These are phyloP conservation scores for Kandelia obovata DNA, from an alignment of 345 rosid genomes.

Conservation along the genomic window DNA sequence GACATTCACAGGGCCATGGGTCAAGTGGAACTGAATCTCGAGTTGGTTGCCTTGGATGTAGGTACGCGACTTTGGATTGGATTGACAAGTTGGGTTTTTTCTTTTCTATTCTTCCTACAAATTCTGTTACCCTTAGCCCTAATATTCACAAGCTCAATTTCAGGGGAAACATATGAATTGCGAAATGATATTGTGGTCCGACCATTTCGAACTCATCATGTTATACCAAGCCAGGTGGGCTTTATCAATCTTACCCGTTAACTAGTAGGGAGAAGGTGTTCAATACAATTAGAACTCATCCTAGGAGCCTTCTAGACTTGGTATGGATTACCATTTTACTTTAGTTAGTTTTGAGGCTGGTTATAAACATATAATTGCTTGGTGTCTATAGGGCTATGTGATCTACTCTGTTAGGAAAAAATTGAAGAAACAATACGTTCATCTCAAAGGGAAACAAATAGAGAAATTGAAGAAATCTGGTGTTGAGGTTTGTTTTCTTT, in stretches of 20 bases:
- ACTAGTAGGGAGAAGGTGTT: not conserved
- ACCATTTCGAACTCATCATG: constrained; percentile 85
- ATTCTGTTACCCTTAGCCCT: not conserved
- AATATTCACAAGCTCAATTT: constrained; percentile 18
- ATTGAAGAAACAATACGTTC: constrained; percentile 80
- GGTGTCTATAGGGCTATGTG: constrained; percentile 76
- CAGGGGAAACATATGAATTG: constrained; percentile 92
- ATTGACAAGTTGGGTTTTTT: constrained; percentile 6
- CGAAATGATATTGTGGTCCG: constrained; percentile 77
- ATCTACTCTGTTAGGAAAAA: constrained; percentile 80
- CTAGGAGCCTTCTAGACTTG: too few relatives aligned
- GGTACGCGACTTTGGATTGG: constrained; percentile 42
- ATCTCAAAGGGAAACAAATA: constrained; percentile 87
- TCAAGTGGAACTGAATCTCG: constrained; percentile 75
- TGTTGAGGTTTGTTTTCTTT: constrained; percentile 49
- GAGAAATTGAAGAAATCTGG: constrained; percentile 93
- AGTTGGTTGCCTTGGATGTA: constrained; percentile 69
- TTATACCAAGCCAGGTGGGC: constrained; percentile 85
- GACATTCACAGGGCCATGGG: constrained; percentile 78
- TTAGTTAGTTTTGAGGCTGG: too few relatives aligned
- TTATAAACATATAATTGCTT: constrained; percentile 3
- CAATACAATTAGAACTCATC: not conserved
- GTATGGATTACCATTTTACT: too few relatives aligned
- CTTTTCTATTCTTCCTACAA: not conserved
- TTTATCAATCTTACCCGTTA: not conserved